phyloP scores from a whole-genome alignment of 148 eudicot species.

The Rhododendron henanense region DNA sequence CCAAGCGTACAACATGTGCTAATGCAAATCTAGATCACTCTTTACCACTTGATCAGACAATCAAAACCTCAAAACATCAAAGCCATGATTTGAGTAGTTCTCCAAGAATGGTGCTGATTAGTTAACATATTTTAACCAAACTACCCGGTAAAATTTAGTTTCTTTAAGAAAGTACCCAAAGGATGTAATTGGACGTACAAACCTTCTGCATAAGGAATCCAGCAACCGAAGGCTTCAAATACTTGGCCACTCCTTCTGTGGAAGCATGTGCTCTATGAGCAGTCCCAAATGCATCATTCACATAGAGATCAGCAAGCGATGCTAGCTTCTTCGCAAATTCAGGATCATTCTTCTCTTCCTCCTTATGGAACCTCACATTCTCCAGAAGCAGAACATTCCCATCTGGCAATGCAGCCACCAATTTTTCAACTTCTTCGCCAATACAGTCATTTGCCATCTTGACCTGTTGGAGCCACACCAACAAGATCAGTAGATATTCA shows the following conservation, averaged over 20 bases:
- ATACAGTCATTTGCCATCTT: constrained; percentile 72
- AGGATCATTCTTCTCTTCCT: constrained; percentile 93
- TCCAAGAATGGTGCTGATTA: background rate
- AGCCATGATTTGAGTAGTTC: background rate
- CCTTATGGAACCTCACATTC: constrained; percentile 85
- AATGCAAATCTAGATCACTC: background rate
- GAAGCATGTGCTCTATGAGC: constrained; percentile 91
- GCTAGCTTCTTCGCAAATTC: constrained; percentile 84
- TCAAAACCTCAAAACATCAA: background rate
- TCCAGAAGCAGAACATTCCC: constrained; percentile 81
- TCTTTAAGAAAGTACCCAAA: background rate
- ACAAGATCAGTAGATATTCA: background rate
- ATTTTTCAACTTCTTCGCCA: constrained; percentile 72
- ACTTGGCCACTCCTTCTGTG: constrained; percentile 78
- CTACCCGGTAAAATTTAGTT: background rate
- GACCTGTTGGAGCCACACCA: constrained; percentile 34
- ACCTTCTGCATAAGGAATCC: constrained; percentile 94
- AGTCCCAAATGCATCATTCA: constrained; percentile 83
- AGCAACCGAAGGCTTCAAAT: constrained; percentile 78
- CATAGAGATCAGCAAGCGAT: constrained; percentile 75
- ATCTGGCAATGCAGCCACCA: constrained; percentile 65
- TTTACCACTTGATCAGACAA: background rate
- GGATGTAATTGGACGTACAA: background rate
- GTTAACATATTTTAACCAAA: background rate
- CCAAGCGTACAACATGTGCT: background rate